Conservation (phyloP, 23 red algal species). For the Gracilaria domingensis region DNA sequence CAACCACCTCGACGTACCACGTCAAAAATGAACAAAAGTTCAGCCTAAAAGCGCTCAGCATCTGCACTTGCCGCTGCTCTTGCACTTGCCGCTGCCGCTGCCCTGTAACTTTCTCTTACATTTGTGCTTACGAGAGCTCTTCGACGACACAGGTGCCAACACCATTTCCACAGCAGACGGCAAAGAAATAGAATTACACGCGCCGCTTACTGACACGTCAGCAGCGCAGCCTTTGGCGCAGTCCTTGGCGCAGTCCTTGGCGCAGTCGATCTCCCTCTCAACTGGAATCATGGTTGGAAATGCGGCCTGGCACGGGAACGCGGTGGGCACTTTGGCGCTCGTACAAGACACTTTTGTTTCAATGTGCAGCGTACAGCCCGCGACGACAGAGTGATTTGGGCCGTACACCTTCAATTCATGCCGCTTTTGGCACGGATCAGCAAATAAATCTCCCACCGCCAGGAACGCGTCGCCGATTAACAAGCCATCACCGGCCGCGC, state of each 20-base stretch:
- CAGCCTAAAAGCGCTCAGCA: background rate
- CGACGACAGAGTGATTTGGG: background rate
- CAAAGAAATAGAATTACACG: constrained; percentile 6
- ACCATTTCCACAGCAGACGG: background rate
- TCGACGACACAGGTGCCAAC: background rate
- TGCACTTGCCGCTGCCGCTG: too few relatives aligned
- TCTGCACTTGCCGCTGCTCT: too few relatives aligned
- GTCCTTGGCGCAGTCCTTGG: background rate
- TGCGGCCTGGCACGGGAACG: background rate
- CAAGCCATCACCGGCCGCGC: background rate
- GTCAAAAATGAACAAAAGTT: background rate
- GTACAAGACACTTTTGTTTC: constrained; percentile 6
- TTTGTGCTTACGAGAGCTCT: background rate
- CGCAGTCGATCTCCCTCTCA: background rate
- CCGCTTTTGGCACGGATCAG: constrained; percentile 4
- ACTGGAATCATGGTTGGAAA: background rate
- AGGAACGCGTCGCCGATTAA: constrained; percentile 23
- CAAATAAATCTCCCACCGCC: constrained; percentile 1
- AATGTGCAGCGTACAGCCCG: constrained; percentile 15
- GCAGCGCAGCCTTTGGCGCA: background rate
- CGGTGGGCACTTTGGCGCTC: background rate
- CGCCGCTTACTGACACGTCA: background rate
- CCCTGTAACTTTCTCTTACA: background rate
- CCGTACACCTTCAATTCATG: constrained; percentile 9
- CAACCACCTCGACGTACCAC: too few relatives aligned